Percentiles rank a stretch among this genome's conserved stretches.
These are phyloP conservation scores for Fusarium duplospermum DNA, from an alignment of 2,329 filamentous ascomycete species.

Conservation along the genomic window DNA sequence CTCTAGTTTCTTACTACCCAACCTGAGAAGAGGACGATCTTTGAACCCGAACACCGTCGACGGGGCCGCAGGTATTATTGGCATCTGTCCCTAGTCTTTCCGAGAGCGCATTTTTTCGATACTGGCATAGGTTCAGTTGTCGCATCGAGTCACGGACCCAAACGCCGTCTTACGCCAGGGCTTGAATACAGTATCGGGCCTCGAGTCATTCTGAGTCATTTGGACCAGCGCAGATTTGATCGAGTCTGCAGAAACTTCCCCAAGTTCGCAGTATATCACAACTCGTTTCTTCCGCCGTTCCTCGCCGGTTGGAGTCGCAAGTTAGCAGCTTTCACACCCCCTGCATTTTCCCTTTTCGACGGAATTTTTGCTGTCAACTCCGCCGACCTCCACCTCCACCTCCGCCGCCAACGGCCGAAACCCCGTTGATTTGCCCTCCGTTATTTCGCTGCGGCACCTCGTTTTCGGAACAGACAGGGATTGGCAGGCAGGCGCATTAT, in stretches of 20 bases:
- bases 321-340: neutral
- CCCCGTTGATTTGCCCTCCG: neutral
- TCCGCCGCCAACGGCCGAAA: neutral
- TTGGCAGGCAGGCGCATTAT: conserved; percentile 7
- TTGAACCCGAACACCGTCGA: neutral
- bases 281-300: neutral
- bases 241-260: neutral
- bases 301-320: neutral
- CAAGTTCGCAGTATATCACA: neutral
- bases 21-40: neutral
- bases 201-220: conserved; percentile 7
- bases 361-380: conserved; percentile 29
- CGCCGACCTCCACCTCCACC: conserved; percentile 22
- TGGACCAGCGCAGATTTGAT: neutral
- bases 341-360: conserved; percentile 13
- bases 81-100: conserved; percentile 5
- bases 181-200: neutral
- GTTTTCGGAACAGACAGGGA: conserved; percentile 16
- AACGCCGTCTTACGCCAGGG: neutral
- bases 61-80: conserved; percentile 1
- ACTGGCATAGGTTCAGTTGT: neutral
- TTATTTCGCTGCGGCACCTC: conserved; percentile 3
- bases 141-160: neutral
- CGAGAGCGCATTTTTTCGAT: neutral
- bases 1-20: neutral